A percentile compares a stretch with the other conserved stretches of the same genome.
Conservation (phyloP, 768 basidiomycete genomes). For the Serendipita indica region DNA sequence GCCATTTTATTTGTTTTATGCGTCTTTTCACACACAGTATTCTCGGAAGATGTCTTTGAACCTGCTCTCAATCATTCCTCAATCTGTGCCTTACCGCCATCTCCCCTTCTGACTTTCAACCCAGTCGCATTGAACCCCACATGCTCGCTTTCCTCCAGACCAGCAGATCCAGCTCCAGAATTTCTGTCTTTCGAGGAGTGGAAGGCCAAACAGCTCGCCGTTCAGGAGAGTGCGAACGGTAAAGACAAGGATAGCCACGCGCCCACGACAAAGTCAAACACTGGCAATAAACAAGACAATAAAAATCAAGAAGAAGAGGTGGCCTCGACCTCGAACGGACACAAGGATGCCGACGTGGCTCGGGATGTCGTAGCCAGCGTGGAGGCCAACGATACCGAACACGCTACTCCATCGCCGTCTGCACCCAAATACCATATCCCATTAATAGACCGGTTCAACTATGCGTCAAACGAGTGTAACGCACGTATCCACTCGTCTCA, state of each 20-base stretch:
- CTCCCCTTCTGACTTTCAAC: neutral
- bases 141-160: neutral
- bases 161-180: conserved; percentile 10
- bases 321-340: neutral
- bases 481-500: conserved; percentile 82
- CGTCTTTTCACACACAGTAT: neutral
- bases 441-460: conserved; percentile 81
- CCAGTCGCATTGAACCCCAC: neutral
- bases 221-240: conserved; percentile 25
- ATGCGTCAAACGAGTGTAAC: conserved; percentile 83
- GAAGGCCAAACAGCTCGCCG: conserved; percentile 50
- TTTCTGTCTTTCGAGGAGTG: conserved; percentile 79
- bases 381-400: neutral
- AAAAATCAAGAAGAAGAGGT: neutral
- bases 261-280: neutral
- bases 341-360: neutral
- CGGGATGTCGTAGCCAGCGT: neutral
- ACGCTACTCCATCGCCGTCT: conserved; percentile 7
- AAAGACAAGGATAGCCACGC: conserved; percentile 15
- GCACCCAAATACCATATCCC: conserved; percentile 59
- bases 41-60: no score
- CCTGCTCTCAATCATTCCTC: no score
- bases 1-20: neutral
- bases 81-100: neutral
- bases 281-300: no score